Evolutionary conservation across 164 flowering plant genomes (phyloP).

Genomic region (Santalum album): DNA sequence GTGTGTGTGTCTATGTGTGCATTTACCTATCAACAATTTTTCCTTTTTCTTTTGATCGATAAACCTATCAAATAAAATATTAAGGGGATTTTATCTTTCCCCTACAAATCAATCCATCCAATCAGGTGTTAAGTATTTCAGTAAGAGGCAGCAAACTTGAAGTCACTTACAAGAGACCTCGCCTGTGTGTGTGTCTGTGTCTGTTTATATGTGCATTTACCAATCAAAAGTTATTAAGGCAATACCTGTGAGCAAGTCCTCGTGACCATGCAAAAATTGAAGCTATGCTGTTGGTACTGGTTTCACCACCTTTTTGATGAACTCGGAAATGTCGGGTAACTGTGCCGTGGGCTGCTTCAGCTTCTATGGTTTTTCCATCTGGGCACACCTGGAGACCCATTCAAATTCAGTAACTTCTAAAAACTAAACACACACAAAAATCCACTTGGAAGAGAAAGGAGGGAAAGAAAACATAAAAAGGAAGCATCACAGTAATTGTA

Average conservation of each 20-base stretch:
- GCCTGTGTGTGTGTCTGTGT: not conserved
- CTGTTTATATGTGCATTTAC: not conserved
- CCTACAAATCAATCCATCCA: not conserved
- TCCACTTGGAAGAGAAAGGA: not conserved
- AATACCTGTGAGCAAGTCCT: conserved; percentile 92
- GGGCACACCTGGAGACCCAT: conserved; percentile 68
- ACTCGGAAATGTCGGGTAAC: conserved; percentile 95
- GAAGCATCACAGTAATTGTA: conserved; percentile 16
- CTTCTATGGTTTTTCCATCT: conserved; percentile 97
- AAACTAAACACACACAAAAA: not conserved
- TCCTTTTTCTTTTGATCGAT: too few relatives aligned
- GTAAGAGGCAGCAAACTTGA: too few relatives aligned
- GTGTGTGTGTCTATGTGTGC: too few relatives aligned
- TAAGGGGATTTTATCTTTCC: too few relatives aligned
- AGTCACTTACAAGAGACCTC: not conserved
- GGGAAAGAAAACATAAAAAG: not conserved
- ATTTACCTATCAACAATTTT: too few relatives aligned
- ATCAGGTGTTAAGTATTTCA: not conserved
- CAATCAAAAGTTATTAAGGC: not conserved
- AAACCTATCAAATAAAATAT: too few relatives aligned
- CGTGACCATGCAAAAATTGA: conserved; percentile 99
- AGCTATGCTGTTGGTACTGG: conserved; percentile 98
- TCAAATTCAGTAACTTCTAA: not conserved
- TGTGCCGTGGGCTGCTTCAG: conserved; percentile 99
- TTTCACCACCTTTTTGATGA: conserved; percentile 96